phyloP scores from a whole-genome alignment of 140 eudicot genomes.

The Cichorium intybus region DNA sequence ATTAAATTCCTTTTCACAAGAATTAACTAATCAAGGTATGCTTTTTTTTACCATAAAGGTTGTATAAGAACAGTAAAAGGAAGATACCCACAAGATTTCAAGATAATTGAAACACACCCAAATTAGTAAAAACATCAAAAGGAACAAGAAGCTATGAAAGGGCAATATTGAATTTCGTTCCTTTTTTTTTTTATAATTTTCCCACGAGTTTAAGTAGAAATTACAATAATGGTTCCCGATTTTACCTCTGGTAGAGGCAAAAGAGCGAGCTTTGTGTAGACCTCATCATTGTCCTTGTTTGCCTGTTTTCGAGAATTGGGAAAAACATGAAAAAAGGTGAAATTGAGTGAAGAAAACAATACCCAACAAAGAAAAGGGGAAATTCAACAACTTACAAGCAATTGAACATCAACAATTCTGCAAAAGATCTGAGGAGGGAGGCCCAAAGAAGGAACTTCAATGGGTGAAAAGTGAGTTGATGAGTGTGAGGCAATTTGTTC shows the following conservation, averaged over 20 bases:
- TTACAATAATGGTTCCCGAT: not conserved
- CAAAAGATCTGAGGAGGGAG: constrained; percentile 88
- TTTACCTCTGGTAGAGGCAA: constrained; percentile 73
- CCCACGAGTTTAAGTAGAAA: constrained; percentile 6
- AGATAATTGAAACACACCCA: constrained; percentile 7
- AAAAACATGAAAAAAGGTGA: constrained; percentile 13
- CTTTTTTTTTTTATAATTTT: not conserved
- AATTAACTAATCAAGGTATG: not conserved
- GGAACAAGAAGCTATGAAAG: constrained; percentile 12
- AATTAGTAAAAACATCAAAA: constrained; percentile 22
- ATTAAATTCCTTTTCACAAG: constrained; percentile 9
- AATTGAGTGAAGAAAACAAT: constrained; percentile 1
- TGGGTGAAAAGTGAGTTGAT: constrained; percentile 48
- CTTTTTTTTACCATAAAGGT: constrained; percentile 5
- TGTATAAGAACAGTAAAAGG: not conserved
- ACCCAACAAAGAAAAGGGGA: constrained; percentile 11
- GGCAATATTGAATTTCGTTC: not conserved
- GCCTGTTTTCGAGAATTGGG: constrained; percentile 55
- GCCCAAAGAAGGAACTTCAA: constrained; percentile 64
- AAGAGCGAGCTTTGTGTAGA: constrained; percentile 74
- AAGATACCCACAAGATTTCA: constrained; percentile 9
- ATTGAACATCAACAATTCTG: constrained; percentile 69
- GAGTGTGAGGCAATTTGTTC: constrained; percentile 69
- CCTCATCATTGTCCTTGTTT: constrained; percentile 93
- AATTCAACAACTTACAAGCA: constrained; percentile 57